Conservation (phyloP, 768 basidiomycete genomes). For the Pleurotus tuber-regium region DNA sequence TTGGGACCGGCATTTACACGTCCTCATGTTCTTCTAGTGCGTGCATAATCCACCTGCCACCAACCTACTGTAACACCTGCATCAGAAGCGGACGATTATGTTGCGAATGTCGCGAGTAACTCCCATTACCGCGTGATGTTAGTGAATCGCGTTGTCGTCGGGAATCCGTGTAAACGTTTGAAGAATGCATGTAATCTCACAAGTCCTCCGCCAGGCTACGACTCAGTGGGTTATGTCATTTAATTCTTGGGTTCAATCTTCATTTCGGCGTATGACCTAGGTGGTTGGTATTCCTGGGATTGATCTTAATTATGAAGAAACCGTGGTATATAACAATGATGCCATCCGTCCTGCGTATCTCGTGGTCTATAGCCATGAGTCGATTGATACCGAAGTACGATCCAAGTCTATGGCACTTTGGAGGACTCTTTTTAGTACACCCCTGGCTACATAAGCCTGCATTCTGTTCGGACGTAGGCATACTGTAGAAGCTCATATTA, state of each 20-base stretch:
- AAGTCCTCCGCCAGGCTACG: slow-evolving; percentile 53
- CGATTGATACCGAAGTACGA: slow-evolving; percentile 18
- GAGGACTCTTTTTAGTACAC: slow-evolving; percentile 45
- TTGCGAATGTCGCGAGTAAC: slow-evolving; percentile 36
- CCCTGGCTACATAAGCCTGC: slow-evolving; percentile 44
- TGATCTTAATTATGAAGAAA: slow-evolving; percentile 69
- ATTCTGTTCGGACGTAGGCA: too few relatives aligned
- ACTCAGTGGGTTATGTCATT: slow-evolving; percentile 43
- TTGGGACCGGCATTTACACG: slow-evolving; percentile 69
- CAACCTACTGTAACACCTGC: background rate
- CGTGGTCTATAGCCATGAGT: slow-evolving; percentile 52
- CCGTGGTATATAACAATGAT: slow-evolving; percentile 64
- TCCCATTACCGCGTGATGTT: slow-evolving; percentile 49
- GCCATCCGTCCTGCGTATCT: slow-evolving; percentile 67
- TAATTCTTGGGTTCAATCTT: background rate
- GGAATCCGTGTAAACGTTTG: slow-evolving; percentile 49
- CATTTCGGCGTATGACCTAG: slow-evolving; percentile 25
- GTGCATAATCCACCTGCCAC: background rate
- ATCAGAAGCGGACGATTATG: slow-evolving; percentile 68
- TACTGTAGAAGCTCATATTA: too few relatives aligned
- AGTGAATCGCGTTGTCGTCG: slow-evolving; percentile 63
- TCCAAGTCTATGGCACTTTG: slow-evolving; percentile 33
- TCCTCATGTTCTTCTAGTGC: slow-evolving; percentile 10
- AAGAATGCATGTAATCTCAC: slow-evolving; percentile 46
- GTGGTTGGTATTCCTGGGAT: slow-evolving; percentile 61